Evolutionary conservation across 1,139 yeast genomes (phyloP).

Genomic region (Saccharomycopsis phalli): DNA sequence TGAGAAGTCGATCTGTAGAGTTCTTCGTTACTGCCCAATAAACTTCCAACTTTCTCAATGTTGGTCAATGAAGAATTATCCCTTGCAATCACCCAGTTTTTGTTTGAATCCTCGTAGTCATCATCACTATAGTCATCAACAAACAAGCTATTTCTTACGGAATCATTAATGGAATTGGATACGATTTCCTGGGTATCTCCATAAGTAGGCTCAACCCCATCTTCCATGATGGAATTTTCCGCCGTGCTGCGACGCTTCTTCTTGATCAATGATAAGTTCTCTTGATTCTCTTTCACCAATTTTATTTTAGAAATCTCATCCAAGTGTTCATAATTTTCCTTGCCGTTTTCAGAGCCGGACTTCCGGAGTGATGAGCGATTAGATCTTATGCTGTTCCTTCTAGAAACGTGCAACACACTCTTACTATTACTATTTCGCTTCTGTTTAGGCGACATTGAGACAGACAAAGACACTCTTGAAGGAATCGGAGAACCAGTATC

Average conservation of each 20-base stretch:
- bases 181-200: not conserved
- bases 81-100: constrained; percentile 20
- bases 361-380: not conserved
- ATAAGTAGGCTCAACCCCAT: not conserved
- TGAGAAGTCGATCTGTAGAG: constrained; percentile 1
- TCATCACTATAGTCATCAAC: constrained; percentile 18
- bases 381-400: not conserved
- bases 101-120: constrained; percentile 17
- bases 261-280: constrained; percentile 10
- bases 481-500: constrained; percentile 9
- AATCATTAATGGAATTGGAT: constrained; percentile 6
- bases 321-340: constrained; percentile 17
- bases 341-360: constrained; percentile 9
- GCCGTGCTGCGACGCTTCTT: constrained; percentile 8
- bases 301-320: constrained; percentile 18
- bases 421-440: not conserved
- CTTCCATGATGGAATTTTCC: not conserved
- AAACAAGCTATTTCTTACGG: constrained; percentile 13
- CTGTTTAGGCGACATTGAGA: constrained; percentile 5
- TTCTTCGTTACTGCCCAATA: constrained; percentile 3
- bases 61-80: constrained; percentile 20
- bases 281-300: constrained; percentile 16
- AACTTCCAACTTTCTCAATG: constrained; percentile 10
- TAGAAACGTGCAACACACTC: constrained; percentile 1
- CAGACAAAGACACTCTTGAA: constrained; percentile 3